These are phyloP conservation scores for Paraglomus occultum DNA, from an alignment of 192 early-diverging fungal species.

Conservation along the genomic window DNA sequence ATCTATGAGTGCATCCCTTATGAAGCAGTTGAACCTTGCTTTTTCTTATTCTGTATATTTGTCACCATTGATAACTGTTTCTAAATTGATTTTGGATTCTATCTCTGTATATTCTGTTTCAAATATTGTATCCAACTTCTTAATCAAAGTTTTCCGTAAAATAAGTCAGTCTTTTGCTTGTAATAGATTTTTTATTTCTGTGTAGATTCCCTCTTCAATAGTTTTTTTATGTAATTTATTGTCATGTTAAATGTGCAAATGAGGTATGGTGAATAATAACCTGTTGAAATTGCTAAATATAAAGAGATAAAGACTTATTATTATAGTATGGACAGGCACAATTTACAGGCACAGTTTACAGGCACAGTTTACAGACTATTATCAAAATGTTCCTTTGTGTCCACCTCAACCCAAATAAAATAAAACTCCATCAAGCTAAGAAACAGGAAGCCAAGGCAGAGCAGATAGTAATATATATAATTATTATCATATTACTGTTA, in stretches of 20 bases:
- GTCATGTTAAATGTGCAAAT: background rate
- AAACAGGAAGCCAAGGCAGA: too few relatives aligned
- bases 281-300: too few relatives aligned
- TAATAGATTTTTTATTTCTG: background rate
- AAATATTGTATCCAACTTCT: conserved; percentile 7
- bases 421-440: background rate
- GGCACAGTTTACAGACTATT: background rate
- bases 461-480: too few relatives aligned
- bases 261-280: background rate
- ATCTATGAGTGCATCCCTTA: conserved; percentile 1
- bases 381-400: background rate
- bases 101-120: background rate
- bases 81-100: background rate
- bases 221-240: conserved; percentile 6
- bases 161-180: background rate
- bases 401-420: background rate
- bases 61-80: background rate
- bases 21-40: conserved; percentile 3
- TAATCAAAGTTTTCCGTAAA: conserved; percentile 1
- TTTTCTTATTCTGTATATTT: background rate
- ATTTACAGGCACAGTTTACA: background rate
- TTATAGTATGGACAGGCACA: too few relatives aligned
- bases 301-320: too few relatives aligned
- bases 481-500: too few relatives aligned
- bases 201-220: background rate